Conservation (phyloP, 306 rosid genomes). For the Prunus dulcis region DNA sequence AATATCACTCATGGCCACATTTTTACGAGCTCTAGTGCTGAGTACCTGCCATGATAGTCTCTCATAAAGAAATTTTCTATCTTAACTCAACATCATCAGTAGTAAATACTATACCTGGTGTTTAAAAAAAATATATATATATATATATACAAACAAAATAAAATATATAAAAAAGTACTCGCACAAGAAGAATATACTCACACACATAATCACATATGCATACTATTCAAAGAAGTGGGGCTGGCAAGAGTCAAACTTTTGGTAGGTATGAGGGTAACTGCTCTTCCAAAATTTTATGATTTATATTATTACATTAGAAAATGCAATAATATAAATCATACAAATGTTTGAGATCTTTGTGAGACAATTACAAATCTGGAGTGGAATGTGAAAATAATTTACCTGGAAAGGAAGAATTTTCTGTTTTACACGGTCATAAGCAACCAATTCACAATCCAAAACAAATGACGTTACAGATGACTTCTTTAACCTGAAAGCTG, state of each 20-base stretch:
- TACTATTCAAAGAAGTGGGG: background rate
- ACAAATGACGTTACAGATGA: constrained; percentile 71
- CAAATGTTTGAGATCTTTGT: background rate
- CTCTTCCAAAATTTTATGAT: background rate
- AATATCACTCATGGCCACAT: constrained; percentile 60
- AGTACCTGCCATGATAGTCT: constrained; percentile 61
- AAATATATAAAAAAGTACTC: background rate
- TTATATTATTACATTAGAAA: background rate
- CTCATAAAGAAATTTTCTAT: constrained; percentile 22
- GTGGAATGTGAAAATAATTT: constrained; percentile 8
- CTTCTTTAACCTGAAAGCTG: constrained; percentile 73
- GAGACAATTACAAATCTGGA: background rate
- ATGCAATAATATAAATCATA: background rate
- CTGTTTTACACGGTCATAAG: constrained; percentile 61
- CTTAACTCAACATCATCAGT: constrained; percentile 4
- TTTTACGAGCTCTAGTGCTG: constrained; percentile 91
- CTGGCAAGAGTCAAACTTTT: background rate
- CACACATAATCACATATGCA: background rate
- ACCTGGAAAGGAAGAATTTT: constrained; percentile 89
- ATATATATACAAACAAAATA: background rate
- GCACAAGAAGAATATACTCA: background rate
- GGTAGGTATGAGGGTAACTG: background rate
- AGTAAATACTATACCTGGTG: background rate
- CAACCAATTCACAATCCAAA: constrained; percentile 94
- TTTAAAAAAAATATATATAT: too few species aligned